Conservation (phyloP, 805 yeast species). For the Lachancea nothofagi region DNA sequence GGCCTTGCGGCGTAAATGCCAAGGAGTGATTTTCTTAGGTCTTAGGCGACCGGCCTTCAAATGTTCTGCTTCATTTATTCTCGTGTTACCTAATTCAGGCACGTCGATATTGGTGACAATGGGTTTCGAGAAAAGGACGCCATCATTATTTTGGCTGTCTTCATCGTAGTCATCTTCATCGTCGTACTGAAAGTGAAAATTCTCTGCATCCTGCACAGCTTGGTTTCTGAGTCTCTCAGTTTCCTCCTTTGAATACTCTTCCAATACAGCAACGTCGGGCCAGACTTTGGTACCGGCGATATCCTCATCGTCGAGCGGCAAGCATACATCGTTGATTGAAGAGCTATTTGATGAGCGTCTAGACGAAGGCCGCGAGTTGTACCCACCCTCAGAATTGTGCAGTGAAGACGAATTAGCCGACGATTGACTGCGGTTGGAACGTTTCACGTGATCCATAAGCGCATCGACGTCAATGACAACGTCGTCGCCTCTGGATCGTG, state of each 20-base stretch:
- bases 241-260: slow-evolving; percentile 75
- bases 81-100: slow-evolving; percentile 37
- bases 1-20: slow-evolving; percentile 43
- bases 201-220: slow-evolving; percentile 36
- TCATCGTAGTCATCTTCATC: slow-evolving; percentile 28
- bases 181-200: slow-evolving; percentile 35
- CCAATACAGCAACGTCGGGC: slow-evolving; percentile 79
- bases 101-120: slow-evolving; percentile 41
- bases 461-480: slow-evolving; percentile 34
- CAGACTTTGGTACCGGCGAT: slow-evolving; percentile 39
- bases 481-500: slow-evolving; percentile 14
- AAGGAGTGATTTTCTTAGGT: slow-evolving; percentile 71
- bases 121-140: slow-evolving; percentile 39
- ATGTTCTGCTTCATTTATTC: slow-evolving; percentile 52
- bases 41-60: slow-evolving; percentile 56
- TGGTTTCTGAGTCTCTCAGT: slow-evolving; percentile 41
- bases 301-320: slow-evolving; percentile 60
- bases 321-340: slow-evolving; percentile 87
- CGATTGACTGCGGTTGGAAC: slow-evolving; percentile 7
- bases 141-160: slow-evolving; percentile 31
- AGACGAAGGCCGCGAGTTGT: slow-evolving; percentile 40
- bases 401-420: slow-evolving; percentile 5
- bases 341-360: slow-evolving; percentile 48
- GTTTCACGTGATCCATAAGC: slow-evolving; percentile 27
- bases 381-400: slow-evolving; percentile 25